Conservation (phyloP, 768 basidiomycete genomes). For the Auricularia cornea region DNA sequence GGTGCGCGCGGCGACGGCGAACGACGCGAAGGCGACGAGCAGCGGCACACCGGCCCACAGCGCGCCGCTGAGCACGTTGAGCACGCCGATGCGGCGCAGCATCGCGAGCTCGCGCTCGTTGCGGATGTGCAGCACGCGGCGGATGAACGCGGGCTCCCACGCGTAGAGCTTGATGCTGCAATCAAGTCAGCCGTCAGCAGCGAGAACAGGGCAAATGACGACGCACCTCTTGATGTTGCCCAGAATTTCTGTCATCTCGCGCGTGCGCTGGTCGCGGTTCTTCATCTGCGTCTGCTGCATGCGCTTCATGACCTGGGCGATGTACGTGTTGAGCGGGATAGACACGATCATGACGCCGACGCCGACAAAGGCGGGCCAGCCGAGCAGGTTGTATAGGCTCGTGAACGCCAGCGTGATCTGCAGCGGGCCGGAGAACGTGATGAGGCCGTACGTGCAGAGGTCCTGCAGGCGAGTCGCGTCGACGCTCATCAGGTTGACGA, state of each 20-base stretch:
- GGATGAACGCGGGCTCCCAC: conserved; percentile 89
- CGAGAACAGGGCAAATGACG: background rate
- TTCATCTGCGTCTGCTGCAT: conserved; percentile 92
- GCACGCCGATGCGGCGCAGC: conserved; percentile 74
- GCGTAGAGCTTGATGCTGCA: conserved; percentile 83
- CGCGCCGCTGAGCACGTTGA: conserved; percentile 52
- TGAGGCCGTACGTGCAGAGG: conserved; percentile 74
- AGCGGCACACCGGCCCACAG: conserved; percentile 66
- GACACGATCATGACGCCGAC: conserved; percentile 83
- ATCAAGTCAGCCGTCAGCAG: background rate
- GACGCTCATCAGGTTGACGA: conserved; percentile 90
- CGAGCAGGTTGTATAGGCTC: conserved; percentile 81
- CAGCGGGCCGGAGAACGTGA: conserved; percentile 76
- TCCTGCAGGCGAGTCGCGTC: conserved; percentile 75
- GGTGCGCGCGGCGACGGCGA: conserved; percentile 53
- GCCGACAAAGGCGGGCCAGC: conserved; percentile 86
- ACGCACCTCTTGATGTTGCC: conserved; percentile 76
- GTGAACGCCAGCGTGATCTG: conserved; percentile 87
- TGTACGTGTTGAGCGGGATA: conserved; percentile 63
- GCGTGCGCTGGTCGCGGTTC: conserved; percentile 74
- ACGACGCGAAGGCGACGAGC: conserved; percentile 75
- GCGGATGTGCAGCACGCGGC: conserved; percentile 67
- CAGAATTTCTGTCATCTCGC: conserved; percentile 89
- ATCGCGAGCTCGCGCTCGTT: conserved; percentile 77
- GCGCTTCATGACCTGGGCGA: conserved; percentile 59